Conservation (phyloP, 2,329 filamentous ascomycete genomes). For the Botrytis pseudocinerea region DNA sequence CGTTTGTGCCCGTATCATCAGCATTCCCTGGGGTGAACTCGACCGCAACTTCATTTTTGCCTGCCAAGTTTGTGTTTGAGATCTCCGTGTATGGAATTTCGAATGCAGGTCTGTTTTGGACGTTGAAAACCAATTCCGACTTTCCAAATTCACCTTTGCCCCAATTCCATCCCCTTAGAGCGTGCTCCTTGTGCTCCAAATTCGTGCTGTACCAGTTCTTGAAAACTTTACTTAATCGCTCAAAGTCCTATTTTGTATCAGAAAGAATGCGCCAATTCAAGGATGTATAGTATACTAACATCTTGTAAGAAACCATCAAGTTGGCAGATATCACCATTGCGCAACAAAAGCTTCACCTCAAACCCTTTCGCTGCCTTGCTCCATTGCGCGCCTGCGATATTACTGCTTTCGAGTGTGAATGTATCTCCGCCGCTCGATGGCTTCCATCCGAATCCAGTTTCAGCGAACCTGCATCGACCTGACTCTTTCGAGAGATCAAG, state of each 20-base stretch:
- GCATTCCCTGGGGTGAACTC: slow-evolving; percentile 79
- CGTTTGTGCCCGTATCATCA: slow-evolving; percentile 71
- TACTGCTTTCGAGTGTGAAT: slow-evolving; percentile 86
- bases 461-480: slow-evolving; percentile 92
- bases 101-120: slow-evolving; percentile 94
- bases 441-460: slow-evolving; percentile 95
- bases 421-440: slow-evolving; percentile 83
- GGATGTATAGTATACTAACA: slow-evolving; percentile 44
- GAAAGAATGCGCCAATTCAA: slow-evolving; percentile 17
- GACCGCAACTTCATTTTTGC: slow-evolving; percentile 95
- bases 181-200: slow-evolving; percentile 90
- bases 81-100: slow-evolving; percentile 97
- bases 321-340: slow-evolving; percentile 83
- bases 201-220: slow-evolving; percentile 97
- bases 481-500: slow-evolving; percentile 90
- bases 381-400: slow-evolving; percentile 89
- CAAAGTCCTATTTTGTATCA: slow-evolving; percentile 65
- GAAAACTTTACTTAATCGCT: slow-evolving; percentile 88
- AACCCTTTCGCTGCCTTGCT: slow-evolving; percentile 89
- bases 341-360: slow-evolving; percentile 87
- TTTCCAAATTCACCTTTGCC: slow-evolving; percentile 97
- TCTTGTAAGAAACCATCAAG: slow-evolving; percentile 94
- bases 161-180: slow-evolving; percentile 98
- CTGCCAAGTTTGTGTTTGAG: slow-evolving; percentile 94
- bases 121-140: slow-evolving; percentile 92